Evolutionary conservation across 495 filamentous ascomycete species (phyloP), one percentile per base, ranked within the genome.

Genomic region (Aspergillus cristatus): DNA sequence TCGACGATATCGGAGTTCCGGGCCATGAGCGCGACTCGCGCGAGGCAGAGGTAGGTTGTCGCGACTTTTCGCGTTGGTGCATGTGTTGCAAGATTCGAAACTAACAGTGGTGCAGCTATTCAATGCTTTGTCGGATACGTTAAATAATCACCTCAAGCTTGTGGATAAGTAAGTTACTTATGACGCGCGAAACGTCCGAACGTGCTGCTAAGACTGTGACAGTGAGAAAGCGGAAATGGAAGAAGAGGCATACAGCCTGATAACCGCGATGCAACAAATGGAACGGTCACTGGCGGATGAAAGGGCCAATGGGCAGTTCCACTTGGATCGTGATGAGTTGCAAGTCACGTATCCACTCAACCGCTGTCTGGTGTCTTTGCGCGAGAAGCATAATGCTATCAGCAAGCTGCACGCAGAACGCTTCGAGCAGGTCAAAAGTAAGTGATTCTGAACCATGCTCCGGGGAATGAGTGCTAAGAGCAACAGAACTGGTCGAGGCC

Each of bases 371-470:
- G 68, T 79, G 46, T 62, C 58, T 20, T 60, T 99, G 38, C 87
- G 87, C 54, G 87, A 95, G 58, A 94, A 93, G 65, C 79, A 93
- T 47, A 70, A 68, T 28, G 74, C 76, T 17, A 73, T 96, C 50
- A 79, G 74, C 63, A 84, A 82, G 56, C 55, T 90, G 17, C 89
- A 97, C 60, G 73, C 75, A 18, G 86, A 96, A 61, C 78, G 90
- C 36, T 95, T 85, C 44, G 87, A 95, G 49, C 85, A 96, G 61
- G 84, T 96, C 36, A 90, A 84, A 62, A 94, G 89, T 95, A 65
- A 55, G 81, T 58, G n/a, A 14, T n/a, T n/a, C n/a, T n/a, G 3
- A 7, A 3, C 10, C 15, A 14, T 15, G 13, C 3, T 12, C 14
- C 14, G n/a, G 29, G 20, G 35, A 2, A 12, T 20, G 32, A 31